Percentiles rank a stretch among this genome's conserved stretches.
These are phyloP conservation scores for Vaccinium myrtillus DNA, from an alignment of 148 eudicot species.

Conservation along the genomic window DNA sequence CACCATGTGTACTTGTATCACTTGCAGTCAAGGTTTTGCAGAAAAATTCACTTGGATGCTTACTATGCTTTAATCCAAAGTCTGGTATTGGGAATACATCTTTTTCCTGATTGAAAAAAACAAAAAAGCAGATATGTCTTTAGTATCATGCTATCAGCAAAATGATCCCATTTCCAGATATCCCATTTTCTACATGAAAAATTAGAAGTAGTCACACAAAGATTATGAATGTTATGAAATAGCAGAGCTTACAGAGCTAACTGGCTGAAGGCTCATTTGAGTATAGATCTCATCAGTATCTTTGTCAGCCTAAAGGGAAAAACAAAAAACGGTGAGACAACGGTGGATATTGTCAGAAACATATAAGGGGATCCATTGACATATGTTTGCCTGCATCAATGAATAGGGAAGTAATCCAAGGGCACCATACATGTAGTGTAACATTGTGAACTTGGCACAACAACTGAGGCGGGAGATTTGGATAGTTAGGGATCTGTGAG, in stretches of 20 bases:
- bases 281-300: constrained; percentile 97
- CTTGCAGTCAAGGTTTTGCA: constrained; percentile 96
- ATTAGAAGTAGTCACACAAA: neutral
- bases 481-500: constrained; percentile 87
- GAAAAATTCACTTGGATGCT: constrained; percentile 90
- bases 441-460: constrained; percentile 89
- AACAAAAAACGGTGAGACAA: neutral
- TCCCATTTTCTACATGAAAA: neutral
- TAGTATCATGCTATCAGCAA: neutral
- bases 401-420: neutral
- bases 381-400: neutral
- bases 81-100: constrained; percentile 78
- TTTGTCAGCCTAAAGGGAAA: constrained; percentile 68
- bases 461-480: constrained; percentile 84
- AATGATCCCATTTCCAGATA: neutral
- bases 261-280: constrained; percentile 96
- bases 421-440: constrained; percentile 64
- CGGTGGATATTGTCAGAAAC: neutral
- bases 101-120: constrained; percentile 55
- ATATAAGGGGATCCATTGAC: neutral
- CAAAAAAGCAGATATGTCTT: neutral
- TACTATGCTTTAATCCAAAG: constrained; percentile 64
- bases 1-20: constrained; percentile 98
- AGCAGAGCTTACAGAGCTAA: constrained; percentile 61
- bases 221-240: neutral